Evolutionary conservation across 2,329 filamentous ascomycete genomes (phyloP).

Genomic region (Penicillium nordicum): DNA sequence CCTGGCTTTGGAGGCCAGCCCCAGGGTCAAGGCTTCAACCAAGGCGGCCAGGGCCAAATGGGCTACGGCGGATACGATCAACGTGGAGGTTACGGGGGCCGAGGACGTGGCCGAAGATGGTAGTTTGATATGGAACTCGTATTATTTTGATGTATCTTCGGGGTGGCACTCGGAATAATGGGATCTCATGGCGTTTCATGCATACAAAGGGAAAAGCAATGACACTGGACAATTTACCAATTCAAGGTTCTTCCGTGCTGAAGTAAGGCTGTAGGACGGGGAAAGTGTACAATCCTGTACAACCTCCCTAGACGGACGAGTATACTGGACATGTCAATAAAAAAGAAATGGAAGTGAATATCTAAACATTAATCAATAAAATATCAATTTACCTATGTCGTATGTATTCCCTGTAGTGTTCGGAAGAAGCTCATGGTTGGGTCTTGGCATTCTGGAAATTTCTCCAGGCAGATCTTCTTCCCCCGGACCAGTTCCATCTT

Average conservation of each 20-base stretch:
- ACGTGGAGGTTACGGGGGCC: slow-evolving; percentile 38
- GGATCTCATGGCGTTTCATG: slow-evolving; percentile 21
- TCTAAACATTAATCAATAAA: background rate
- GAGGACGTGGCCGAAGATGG: slow-evolving; percentile 42
- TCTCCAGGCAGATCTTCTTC: slow-evolving; percentile 38
- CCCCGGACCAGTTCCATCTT: slow-evolving; percentile 27
- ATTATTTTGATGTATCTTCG: slow-evolving; percentile 9
- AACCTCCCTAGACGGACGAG: background rate
- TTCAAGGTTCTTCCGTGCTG: background rate
- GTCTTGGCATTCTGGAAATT: slow-evolving; percentile 48
- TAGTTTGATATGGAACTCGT: slow-evolving; percentile 17
- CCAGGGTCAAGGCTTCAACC: slow-evolving; percentile 34
- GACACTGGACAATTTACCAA: background rate
- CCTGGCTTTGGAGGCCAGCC: slow-evolving; percentile 35
- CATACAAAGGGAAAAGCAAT: slow-evolving; percentile 8
- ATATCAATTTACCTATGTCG: too few relatives aligned
- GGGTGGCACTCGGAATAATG: slow-evolving; percentile 3
- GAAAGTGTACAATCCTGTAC: background rate
- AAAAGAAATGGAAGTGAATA: background rate
- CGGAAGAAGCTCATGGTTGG: slow-evolving; percentile 30
- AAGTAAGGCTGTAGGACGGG: slow-evolving; percentile 8
- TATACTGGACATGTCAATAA: background rate
- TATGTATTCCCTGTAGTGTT: background rate
- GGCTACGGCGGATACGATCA: slow-evolving; percentile 43
- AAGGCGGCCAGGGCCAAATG: slow-evolving; percentile 42